Evolutionary conservation across 2,329 filamentous ascomycete species (phyloP).

Genomic region (Penicillium sp.): DNA sequence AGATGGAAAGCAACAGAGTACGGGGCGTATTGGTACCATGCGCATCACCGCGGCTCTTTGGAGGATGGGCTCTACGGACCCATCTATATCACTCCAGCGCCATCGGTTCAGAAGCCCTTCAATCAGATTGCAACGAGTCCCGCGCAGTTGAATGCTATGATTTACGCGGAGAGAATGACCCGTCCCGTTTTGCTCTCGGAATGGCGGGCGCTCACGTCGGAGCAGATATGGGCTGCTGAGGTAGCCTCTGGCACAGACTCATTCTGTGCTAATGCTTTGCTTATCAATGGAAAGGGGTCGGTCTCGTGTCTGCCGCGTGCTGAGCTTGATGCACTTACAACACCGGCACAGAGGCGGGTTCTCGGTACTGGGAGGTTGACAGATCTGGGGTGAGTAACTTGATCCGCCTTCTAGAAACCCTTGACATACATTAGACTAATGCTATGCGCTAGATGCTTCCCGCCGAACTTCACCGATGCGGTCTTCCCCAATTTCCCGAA

Average conservation of each 20-base stretch:
- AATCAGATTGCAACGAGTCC: slow-evolving; percentile 31
- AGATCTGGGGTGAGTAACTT: slow-evolving; percentile 26
- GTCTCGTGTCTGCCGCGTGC: slow-evolving; percentile 24
- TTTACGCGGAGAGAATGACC: slow-evolving; percentile 48
- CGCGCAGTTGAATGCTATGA: slow-evolving; percentile 43
- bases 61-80: slow-evolving; percentile 59
- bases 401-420: too few relatives aligned
- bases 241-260: slow-evolving; percentile 38
- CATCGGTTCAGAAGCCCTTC: slow-evolving; percentile 28
- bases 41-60: slow-evolving; percentile 54
- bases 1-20: slow-evolving; percentile 55
- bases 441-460: slow-evolving; percentile 22
- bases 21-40: slow-evolving; percentile 61
- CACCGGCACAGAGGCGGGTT: slow-evolving; percentile 8
- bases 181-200: slow-evolving; percentile 55
- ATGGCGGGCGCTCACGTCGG: slow-evolving; percentile 54
- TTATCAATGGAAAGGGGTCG: slow-evolving; percentile 57
- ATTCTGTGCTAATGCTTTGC: slow-evolving; percentile 57
- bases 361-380: slow-evolving; percentile 26
- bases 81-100: slow-evolving; percentile 46
- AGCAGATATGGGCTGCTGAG: slow-evolving; percentile 38
- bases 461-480: slow-evolving; percentile 16
- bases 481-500: slow-evolving; percentile 21
- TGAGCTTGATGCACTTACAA: slow-evolving; percentile 35
- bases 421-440: not conserved